Percentiles rank a stretch among this genome's conserved stretches.
Conservation (phyloP, 345 rosid species). For the Bretschneidera sinensis region DNA sequence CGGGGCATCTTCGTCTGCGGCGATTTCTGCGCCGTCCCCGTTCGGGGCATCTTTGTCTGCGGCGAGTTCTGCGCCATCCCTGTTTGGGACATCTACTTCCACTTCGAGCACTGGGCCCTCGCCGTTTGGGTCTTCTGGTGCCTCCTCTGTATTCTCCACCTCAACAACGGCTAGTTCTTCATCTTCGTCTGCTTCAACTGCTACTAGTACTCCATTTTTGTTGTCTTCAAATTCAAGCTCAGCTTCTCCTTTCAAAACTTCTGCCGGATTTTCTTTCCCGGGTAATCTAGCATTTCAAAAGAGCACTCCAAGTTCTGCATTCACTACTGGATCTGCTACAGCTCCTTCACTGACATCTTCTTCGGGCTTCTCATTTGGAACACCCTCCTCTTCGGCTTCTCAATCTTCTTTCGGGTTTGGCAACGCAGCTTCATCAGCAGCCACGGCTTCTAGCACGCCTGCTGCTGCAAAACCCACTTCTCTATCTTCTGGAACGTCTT, state of each 20-base stretch:
- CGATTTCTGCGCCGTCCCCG: conserved; percentile 10
- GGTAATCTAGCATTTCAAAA: conserved; percentile 20
- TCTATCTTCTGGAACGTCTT: conserved; percentile 25
- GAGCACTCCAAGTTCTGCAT: conserved; percentile 23
- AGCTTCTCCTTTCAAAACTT: conserved; percentile 32
- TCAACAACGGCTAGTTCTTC: conserved; percentile 9
- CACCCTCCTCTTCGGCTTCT: conserved; percentile 39
- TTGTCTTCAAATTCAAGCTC: conserved; percentile 22
- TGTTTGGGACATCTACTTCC: conserved; percentile 30
- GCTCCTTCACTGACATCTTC: conserved; percentile 30
- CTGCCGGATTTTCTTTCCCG: conserved; percentile 41
- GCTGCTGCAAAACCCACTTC: conserved; percentile 30
- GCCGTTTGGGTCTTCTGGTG: conserved; percentile 17
- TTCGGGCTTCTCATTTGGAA: conserved; percentile 40
- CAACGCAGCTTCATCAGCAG: conserved; percentile 37
- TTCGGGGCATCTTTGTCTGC: conserved; percentile 6
- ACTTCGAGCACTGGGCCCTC: conserved; percentile 14
- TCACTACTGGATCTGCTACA: conserved; percentile 21
- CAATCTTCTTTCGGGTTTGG: conserved; percentile 40
- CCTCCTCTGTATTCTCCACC: conserved; percentile 11
- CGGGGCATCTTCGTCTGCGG: conserved; percentile 18
- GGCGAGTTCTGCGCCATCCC: conserved; percentile 6
- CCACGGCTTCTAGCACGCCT: conserved; percentile 28
- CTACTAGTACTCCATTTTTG: conserved; percentile 26
- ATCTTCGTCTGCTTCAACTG: conserved; percentile 22